A percentile compares a stretch with the other conserved stretches of the same genome.
Conservation (phyloP, 768 basidiomycete genomes). For the Boletus sp. region DNA sequence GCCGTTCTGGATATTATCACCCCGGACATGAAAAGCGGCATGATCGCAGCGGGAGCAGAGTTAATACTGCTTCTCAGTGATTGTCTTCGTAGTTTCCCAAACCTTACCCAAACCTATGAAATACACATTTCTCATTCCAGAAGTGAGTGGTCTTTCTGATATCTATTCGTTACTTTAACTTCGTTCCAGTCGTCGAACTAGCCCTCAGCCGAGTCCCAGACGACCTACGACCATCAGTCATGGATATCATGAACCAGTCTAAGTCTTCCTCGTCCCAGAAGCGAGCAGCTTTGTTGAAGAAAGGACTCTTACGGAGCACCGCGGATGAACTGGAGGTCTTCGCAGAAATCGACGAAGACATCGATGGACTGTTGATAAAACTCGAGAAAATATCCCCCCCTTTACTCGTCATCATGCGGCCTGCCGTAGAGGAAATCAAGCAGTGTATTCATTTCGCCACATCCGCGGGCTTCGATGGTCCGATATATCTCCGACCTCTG, state of each 20-base stretch:
- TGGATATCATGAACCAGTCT: constrained; percentile 63
- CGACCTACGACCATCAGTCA: constrained; percentile 52
- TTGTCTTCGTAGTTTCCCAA: constrained; percentile 71
- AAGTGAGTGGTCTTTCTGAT: constrained; percentile 43
- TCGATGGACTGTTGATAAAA: constrained; percentile 53
- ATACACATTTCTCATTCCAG: constrained; percentile 77
- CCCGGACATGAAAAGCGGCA: constrained; percentile 61
- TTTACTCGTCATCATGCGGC: constrained; percentile 46
- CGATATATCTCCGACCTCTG: constrained; percentile 67
- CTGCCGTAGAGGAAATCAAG: constrained; percentile 61
- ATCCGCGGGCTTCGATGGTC: constrained; percentile 60
- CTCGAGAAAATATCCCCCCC: constrained; percentile 62
- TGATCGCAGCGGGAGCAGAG: constrained; percentile 72
- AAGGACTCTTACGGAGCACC: constrained; percentile 61
- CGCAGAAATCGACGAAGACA: constrained; percentile 60
- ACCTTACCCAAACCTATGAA: constrained; percentile 62
- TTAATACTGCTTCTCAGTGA: constrained; percentile 66
- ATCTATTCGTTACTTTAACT: not conserved
- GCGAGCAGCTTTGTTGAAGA: constrained; percentile 64
- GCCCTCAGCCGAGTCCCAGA: constrained; percentile 61
- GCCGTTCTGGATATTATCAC: constrained; percentile 86
- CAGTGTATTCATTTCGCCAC: constrained; percentile 57
- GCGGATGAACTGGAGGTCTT: constrained; percentile 76
- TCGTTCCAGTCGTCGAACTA: constrained; percentile 59
- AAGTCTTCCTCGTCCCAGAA: constrained; percentile 70